Conservation (phyloP, 169 alveolate genomes). For the Plasmodium coatneyi region DNA sequence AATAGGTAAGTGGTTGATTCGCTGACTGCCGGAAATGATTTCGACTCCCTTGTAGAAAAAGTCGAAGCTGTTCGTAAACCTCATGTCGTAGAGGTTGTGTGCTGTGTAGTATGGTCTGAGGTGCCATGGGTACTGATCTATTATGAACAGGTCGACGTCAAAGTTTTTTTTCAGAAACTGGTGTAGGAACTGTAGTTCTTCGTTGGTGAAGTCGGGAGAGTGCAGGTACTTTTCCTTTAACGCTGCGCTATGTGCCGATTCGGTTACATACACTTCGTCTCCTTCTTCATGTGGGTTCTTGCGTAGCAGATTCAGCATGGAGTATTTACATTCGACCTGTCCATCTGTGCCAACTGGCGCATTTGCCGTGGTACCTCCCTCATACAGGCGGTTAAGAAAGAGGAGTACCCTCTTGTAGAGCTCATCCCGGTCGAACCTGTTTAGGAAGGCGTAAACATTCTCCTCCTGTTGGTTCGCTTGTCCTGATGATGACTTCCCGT, state of each 20-base stretch:
- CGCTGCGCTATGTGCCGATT: neutral
- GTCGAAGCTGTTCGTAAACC: slow-evolving; percentile 62
- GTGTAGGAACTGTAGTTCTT: slow-evolving; percentile 17
- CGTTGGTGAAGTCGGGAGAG: slow-evolving; percentile 44
- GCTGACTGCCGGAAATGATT: slow-evolving; percentile 59
- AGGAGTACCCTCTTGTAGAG: slow-evolving; percentile 5
- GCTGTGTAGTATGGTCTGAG: slow-evolving; percentile 46
- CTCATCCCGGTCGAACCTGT: slow-evolving; percentile 11
- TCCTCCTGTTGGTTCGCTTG: too few relatives aligned
- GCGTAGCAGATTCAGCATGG: neutral
- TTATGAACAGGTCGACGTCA: slow-evolving; percentile 20
- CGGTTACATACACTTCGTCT: neutral
- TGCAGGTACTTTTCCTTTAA: slow-evolving; percentile 24
- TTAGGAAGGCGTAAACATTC: neutral
- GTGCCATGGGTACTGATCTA: slow-evolving; percentile 40
- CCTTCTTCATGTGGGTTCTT: neutral
- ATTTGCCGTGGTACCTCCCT: neutral
- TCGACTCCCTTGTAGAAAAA: slow-evolving; percentile 47
- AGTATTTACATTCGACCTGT: neutral
- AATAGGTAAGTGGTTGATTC: slow-evolving; percentile 44
- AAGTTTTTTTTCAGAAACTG: slow-evolving; percentile 26
- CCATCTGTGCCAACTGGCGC: neutral
- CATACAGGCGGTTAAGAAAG: slow-evolving; percentile 19
- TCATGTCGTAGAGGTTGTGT: slow-evolving; percentile 28
- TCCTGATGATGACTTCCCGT: neutral